Percentiles rank a stretch among this genome's conserved stretches.
These are phyloP conservation scores for Penicillium maclennaniae DNA, from an alignment of 495 filamentous ascomycete genomes.

Conservation along the genomic window DNA sequence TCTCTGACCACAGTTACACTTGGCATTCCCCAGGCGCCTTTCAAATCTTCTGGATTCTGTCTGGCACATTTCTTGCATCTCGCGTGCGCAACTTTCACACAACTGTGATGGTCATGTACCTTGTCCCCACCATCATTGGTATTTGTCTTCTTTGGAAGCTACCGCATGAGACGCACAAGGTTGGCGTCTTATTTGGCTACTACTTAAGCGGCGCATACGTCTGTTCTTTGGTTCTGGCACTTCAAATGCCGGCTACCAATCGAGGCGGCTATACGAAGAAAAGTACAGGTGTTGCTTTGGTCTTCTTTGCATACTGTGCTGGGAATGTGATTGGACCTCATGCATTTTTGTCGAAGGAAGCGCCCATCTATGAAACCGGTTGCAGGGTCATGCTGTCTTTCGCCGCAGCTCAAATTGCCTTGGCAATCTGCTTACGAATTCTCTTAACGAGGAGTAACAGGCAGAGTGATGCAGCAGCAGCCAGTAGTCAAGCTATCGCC, in stretches of 20 bases:
- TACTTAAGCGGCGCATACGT: constrained; percentile 40
- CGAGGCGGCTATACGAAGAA: constrained; percentile 42
- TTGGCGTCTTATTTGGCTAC: constrained; percentile 37
- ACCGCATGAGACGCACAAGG: constrained; percentile 23
- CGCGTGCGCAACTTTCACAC: constrained; percentile 31
- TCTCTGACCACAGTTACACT: constrained; percentile 29
- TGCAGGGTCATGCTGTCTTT: constrained; percentile 33
- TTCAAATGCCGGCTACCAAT: constrained; percentile 42
- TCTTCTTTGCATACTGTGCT: constrained; percentile 39
- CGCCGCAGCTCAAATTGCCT: constrained; percentile 10
- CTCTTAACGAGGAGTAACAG: constrained; percentile 17
- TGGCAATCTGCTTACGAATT: constrained; percentile 16
- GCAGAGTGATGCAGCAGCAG: constrained; percentile 10
- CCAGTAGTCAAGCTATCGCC: not conserved
- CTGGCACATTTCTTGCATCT: constrained; percentile 32
- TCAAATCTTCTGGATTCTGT: constrained; percentile 35
- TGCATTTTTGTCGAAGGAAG: constrained; percentile 32
- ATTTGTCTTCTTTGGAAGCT: constrained; percentile 36
- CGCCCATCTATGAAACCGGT: constrained; percentile 32
- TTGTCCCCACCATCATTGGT: constrained; percentile 35
- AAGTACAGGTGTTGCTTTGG: constrained; percentile 34
- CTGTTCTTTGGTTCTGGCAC: constrained; percentile 34
- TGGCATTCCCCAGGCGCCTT: constrained; percentile 39
- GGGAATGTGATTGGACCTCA: constrained; percentile 36
- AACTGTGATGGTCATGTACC: constrained; percentile 34